These are phyloP conservation scores for Sclerotinia spermophila DNA, from an alignment of 2,329 filamentous ascomycete genomes.

Conservation along the genomic window DNA sequence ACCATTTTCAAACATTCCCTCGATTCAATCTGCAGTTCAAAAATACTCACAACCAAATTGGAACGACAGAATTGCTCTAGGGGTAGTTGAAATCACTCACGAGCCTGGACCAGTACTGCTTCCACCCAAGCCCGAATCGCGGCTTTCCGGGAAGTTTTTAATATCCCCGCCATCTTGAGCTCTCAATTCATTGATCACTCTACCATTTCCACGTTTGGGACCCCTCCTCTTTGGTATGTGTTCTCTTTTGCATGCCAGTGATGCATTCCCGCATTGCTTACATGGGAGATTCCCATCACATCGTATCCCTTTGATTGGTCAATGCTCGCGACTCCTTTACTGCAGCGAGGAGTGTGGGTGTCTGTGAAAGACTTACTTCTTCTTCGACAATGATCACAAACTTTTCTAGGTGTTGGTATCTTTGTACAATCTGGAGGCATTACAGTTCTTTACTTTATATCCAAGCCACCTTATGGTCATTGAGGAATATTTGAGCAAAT, in stretches of 20 bases:
- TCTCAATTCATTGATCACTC: slow-evolving; percentile 60
- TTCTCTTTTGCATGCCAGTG: slow-evolving; percentile 60
- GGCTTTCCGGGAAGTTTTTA: slow-evolving; percentile 36
- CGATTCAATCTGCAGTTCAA: background rate
- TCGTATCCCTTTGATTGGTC: slow-evolving; percentile 40
- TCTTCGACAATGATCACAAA: slow-evolving; percentile 46
- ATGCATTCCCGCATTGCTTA: slow-evolving; percentile 57
- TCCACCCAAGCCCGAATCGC: slow-evolving; percentile 24
- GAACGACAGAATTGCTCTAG: background rate
- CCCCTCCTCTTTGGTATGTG: slow-evolving; percentile 62
- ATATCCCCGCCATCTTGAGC: slow-evolving; percentile 44
- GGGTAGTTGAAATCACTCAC: slow-evolving; percentile 23
- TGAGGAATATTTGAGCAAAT: slow-evolving; percentile 29
- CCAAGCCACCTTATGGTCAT: slow-evolving; percentile 5
- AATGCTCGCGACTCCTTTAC: slow-evolving; percentile 1
- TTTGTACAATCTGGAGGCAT: slow-evolving; percentile 32
- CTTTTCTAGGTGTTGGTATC: slow-evolving; percentile 37
- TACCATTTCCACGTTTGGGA: slow-evolving; percentile 58
- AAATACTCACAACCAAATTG: background rate
- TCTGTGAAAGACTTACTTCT: slow-evolving; percentile 38
- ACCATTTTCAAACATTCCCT: background rate
- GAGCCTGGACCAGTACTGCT: slow-evolving; percentile 27
- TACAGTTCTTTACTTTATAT: slow-evolving; percentile 20
- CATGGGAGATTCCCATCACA: slow-evolving; percentile 50
- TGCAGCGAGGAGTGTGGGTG: background rate